These are phyloP conservation scores for Tetrapisispora fleetii DNA, from an alignment of 805 yeast species.

Conservation along the genomic window DNA sequence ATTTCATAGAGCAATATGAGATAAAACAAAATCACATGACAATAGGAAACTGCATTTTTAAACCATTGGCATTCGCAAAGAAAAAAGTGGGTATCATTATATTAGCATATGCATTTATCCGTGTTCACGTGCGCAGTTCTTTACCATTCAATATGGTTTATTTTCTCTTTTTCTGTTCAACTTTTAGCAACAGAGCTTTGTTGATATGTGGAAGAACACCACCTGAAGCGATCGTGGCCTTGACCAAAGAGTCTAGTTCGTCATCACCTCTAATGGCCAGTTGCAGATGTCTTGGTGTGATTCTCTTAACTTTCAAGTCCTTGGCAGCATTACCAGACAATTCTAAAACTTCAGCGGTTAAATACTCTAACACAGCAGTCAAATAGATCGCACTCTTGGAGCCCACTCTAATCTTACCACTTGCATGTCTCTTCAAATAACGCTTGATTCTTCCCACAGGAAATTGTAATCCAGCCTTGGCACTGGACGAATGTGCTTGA, in stretches of 20 bases:
- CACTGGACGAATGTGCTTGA: slow-evolving; percentile 73
- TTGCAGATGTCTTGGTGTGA: slow-evolving; percentile 94
- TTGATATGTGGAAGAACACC: slow-evolving; percentile 96
- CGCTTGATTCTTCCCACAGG: slow-evolving; percentile 99
- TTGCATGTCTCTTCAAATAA: slow-evolving; percentile 84
- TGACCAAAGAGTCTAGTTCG: slow-evolving; percentile 85
- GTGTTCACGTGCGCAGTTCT: neutral
- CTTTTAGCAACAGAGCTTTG: slow-evolving; percentile 69
- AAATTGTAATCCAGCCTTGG: slow-evolving; percentile 90
- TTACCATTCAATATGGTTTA: neutral
- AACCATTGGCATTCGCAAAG: too few species aligned
- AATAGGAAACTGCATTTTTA: neutral
- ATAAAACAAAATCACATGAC: neutral
- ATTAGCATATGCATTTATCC: neutral
- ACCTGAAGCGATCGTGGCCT: slow-evolving; percentile 95
- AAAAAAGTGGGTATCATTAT: neutral
- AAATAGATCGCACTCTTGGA: slow-evolving; percentile 92
- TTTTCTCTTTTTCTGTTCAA: slow-evolving; percentile 40
- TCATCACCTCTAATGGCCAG: slow-evolving; percentile 97
- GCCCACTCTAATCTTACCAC: slow-evolving; percentile 78
- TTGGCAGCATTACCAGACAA: slow-evolving; percentile 98
- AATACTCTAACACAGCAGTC: slow-evolving; percentile 90
- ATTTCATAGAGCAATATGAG: too few species aligned
- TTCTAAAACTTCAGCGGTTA: slow-evolving; percentile 94
- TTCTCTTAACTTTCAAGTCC: slow-evolving; percentile 90